Evolutionary conservation across 192 early-diverging fungal genomes (phyloP).

Genomic region (Obelidium mucronatum): DNA sequence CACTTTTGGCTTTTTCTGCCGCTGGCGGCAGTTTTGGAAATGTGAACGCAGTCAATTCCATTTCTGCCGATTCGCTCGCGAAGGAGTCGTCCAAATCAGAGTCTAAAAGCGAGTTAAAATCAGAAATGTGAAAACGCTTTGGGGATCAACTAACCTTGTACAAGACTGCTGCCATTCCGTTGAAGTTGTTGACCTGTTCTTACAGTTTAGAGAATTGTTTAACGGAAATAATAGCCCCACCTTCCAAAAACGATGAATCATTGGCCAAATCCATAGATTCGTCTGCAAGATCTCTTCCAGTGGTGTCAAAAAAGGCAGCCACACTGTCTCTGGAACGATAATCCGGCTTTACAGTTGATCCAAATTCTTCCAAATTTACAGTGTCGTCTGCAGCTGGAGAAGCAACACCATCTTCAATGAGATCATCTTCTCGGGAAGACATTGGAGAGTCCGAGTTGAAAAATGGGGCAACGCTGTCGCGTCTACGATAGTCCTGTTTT

Average conservation of each 20-base stretch:
- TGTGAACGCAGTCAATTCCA: slow-evolving; percentile 7
- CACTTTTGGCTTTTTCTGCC: neutral
- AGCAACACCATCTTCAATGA: neutral
- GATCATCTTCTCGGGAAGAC: neutral
- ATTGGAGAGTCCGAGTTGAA: no score
- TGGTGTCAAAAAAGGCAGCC: slow-evolving; percentile 7
- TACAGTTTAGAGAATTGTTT: neutral
- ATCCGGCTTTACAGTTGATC: neutral
- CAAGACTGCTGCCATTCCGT: neutral
- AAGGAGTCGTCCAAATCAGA: slow-evolving; percentile 22
- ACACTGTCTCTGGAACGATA: slow-evolving; percentile 12
- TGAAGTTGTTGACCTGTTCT: neutral
- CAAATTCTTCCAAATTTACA: neutral
- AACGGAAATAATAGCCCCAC: no score
- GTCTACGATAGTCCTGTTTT: neutral
- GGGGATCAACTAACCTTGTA: slow-evolving; percentile 13
- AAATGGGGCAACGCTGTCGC: slow-evolving; percentile 22
- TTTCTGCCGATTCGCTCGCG: neutral
- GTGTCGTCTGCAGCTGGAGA: no score
- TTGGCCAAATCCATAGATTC: slow-evolving; percentile 27
- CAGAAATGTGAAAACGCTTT: neutral
- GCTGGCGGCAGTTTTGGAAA: neutral
- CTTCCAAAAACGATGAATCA: slow-evolving; percentile 24
- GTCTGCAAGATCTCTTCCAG: neutral
- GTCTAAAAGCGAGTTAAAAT: neutral